Conservation (phyloP, 805 yeast species). For the Saccharomycopsis javanensis region DNA sequence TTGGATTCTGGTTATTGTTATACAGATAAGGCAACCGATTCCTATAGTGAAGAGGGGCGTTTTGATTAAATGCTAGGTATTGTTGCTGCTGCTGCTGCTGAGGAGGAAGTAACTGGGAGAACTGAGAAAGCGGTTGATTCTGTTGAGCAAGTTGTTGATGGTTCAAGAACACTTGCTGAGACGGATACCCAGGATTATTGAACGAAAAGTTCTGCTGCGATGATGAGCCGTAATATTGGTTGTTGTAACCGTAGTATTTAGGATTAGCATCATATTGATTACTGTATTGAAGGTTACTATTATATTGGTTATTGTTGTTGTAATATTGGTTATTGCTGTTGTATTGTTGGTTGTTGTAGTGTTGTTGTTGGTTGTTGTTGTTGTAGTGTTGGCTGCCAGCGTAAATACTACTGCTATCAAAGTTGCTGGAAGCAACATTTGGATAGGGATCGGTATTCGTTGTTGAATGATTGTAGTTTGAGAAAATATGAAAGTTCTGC, state of each 20-base stretch:
- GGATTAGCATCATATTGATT: not conserved
- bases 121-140: not conserved
- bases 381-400: not conserved
- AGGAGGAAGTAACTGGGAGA: not conserved
- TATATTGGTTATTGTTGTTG: not conserved
- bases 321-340: not conserved
- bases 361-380: not conserved
- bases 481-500: conserved; percentile 1
- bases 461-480: not conserved
- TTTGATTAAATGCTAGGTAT: not conserved
- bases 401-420: not conserved
- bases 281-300: not conserved
- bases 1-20: not conserved
- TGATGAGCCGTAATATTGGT: not conserved
- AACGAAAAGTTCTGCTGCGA: not conserved
- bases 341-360: not conserved
- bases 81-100: not conserved
- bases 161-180: not conserved
- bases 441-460: not conserved
- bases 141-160: not conserved
- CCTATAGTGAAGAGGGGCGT: not conserved
- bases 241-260: not conserved
- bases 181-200: not conserved
- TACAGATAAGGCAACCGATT: not conserved
- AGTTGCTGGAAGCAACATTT: not conserved